phyloP scores from a whole-genome alignment of 2,329 filamentous ascomycete genomes.

The Teratosphaeria epicoccoides region DNA sequence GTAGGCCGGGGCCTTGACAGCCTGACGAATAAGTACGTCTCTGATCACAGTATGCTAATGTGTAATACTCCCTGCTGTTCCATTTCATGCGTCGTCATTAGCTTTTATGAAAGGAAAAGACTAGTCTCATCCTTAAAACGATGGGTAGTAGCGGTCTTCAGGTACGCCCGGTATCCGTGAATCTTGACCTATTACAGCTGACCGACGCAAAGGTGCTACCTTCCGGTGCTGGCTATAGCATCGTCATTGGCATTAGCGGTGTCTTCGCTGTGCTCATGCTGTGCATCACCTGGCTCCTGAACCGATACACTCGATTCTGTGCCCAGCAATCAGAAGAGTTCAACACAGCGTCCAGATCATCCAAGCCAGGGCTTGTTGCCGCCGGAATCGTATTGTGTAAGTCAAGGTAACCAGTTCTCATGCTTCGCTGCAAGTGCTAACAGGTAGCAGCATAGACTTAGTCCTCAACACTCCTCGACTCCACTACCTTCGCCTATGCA shows the following conservation, averaged over 20 bases:
- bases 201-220: slow-evolving; percentile 6
- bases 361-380: slow-evolving; percentile 78
- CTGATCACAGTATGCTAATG: too few species aligned
- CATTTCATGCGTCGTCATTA: neutral
- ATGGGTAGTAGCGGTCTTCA: neutral
- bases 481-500: slow-evolving; percentile 25
- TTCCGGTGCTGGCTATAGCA: slow-evolving; percentile 35
- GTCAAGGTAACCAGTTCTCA: neutral
- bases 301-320: slow-evolving; percentile 32
- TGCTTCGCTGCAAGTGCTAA: neutral
- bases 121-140: neutral
- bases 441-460: slow-evolving; percentile 64
- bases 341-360: slow-evolving; percentile 72
- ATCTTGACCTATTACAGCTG: neutral
- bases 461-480: slow-evolving; percentile 27
- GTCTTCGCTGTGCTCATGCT: slow-evolving; percentile 48
- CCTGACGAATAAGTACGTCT: neutral
- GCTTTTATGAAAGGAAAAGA: neutral
- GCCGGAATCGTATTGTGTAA: slow-evolving; percentile 63
- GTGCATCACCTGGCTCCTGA: slow-evolving; percentile 23
- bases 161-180: neutral
- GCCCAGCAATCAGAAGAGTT: slow-evolving; percentile 57
- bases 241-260: slow-evolving; percentile 62
- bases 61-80: too few species aligned
- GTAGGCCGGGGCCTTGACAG: neutral